A percentile compares a stretch with the other conserved stretches of the same genome.
phyloP scores from a whole-genome alignment of 1,139 yeast species.

The Yamadazyma taylorii region DNA sequence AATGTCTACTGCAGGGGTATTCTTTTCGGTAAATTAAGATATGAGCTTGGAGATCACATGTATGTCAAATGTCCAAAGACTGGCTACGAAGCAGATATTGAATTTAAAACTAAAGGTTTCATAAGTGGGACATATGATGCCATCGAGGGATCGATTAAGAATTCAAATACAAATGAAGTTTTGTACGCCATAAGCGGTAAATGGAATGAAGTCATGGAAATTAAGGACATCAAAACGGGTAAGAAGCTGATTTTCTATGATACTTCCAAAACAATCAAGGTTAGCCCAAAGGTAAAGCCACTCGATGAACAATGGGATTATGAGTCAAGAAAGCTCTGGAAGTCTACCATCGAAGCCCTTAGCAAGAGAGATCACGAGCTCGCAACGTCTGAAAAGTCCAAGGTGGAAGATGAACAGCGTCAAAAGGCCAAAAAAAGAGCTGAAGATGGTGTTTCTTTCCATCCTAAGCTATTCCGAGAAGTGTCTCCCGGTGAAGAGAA shows the following conservation, averaged over 20 bases:
- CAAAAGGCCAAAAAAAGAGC: conserved; percentile 65
- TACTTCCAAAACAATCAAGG: conserved; percentile 50
- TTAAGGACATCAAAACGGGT: conserved; percentile 54
- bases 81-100: conserved; percentile 75
- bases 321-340: conserved; percentile 86
- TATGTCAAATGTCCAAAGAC: conserved; percentile 60
- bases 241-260: conserved; percentile 61
- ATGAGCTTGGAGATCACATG: conserved; percentile 93
- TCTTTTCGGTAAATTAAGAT: conserved; percentile 82
- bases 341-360: conserved; percentile 74
- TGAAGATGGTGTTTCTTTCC: conserved; percentile 78
- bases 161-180: conserved; percentile 50
- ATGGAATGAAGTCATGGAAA: conserved; percentile 87
- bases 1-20: conserved; percentile 96
- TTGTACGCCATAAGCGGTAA: conserved; percentile 77
- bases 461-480: conserved; percentile 65
- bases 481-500: conserved; percentile 30
- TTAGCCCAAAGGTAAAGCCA: conserved; percentile 73
- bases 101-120: conserved; percentile 92
- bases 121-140: conserved; percentile 91
- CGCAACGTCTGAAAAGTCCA: conserved; percentile 87
- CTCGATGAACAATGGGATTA: conserved; percentile 72
- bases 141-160: conserved; percentile 71
- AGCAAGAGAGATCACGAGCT: conserved; percentile 69
- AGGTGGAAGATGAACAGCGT: conserved; percentile 85